These are phyloP conservation scores for Massariosphaeria phaeospora DNA, from an alignment of 495 filamentous ascomycete genomes.

Conservation along the genomic window DNA sequence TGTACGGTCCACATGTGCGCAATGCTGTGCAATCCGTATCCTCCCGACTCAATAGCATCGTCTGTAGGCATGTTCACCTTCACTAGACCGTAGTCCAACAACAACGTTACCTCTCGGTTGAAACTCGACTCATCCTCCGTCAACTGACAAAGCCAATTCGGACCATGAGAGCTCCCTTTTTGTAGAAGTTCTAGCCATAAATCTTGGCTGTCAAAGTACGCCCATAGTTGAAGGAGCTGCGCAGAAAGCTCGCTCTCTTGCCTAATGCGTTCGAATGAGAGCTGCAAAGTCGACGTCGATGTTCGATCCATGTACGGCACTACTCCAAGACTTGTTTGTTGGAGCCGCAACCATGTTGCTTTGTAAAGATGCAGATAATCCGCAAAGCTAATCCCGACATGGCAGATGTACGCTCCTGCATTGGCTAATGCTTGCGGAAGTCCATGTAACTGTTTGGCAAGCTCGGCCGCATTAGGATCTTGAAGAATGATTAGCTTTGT, in stretches of 20 bases:
- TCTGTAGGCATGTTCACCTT: not conserved
- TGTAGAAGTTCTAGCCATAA: slow-evolving; percentile 19
- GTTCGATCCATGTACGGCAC: slow-evolving; percentile 33
- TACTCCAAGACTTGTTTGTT: slow-evolving; percentile 32
- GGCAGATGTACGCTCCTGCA: slow-evolving; percentile 19
- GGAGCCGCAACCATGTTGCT: slow-evolving; percentile 34
- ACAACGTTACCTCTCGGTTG: slow-evolving; percentile 3
- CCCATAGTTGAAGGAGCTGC: slow-evolving; percentile 13
- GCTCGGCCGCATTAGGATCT: slow-evolving; percentile 15
- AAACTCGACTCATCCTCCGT: slow-evolving; percentile 19
- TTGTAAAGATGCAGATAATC: slow-evolving; percentile 29
- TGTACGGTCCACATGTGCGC: slow-evolving; percentile 16
- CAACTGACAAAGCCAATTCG: slow-evolving; percentile 14
- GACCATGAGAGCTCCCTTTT: slow-evolving; percentile 2
- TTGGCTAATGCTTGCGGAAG: slow-evolving; percentile 24
- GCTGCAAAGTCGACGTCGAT: slow-evolving; percentile 45
- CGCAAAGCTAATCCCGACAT: slow-evolving; percentile 7
- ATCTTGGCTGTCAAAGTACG: slow-evolving; percentile 41
- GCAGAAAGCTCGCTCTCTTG: slow-evolving; percentile 32
- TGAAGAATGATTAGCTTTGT: not conserved
- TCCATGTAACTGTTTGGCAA: slow-evolving; percentile 19
- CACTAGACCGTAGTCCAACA: slow-evolving; percentile 15
- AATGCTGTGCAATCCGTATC: slow-evolving; percentile 22
- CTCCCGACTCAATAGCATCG: not conserved
- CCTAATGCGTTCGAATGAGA: slow-evolving; percentile 44